Base-by-base conservation (phyloP, 768 basidiomycete genomes). In the Rhizopogon roseolus region DNA sequence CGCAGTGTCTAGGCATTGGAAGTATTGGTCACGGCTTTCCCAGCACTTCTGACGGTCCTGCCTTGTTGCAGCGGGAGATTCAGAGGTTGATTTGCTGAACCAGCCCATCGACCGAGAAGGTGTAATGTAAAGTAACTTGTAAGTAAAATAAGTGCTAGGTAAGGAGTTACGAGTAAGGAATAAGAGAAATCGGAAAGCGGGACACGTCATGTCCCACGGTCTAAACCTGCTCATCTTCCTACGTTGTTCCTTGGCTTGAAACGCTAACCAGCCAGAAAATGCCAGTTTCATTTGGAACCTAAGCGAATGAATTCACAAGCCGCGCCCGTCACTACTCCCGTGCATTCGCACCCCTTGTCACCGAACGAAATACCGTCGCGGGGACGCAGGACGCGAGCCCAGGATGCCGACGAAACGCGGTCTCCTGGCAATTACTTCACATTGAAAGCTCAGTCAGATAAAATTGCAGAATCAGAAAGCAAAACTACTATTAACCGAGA, bases 11-110 rank as follows among this genome's bases (percentile, higher is more conserved):
- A 98, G 76, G 68, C 95, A 98, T 4, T 75, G 71, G 66, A 93
- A 97, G 67, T 96, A 97, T 3, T 75, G 74, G 67, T 98, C 93
- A 52, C 94, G 75, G 17, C 74, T 70, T 32, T 88, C 85, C 94
- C 94, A 98, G 71, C 95, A 98, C 54, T 78, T 78, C 58, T 86
- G 74, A 6, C 95, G 81, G 60, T 90, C 84, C 64, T 86, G 73
- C 39, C 89, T 73, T 3, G 79, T 80, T 1, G 72, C 69, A 3
- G 75, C 66, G 13, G 69, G 60, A 4, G 73, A 68, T 41, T 81
- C 75, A 19, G 66, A 50, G 55, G 71, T 74, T 36, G 58, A 66
- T 29, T 66, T 62, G 44, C 66, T 65, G 57, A 78, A 78, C 71
- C 67, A 71, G 39, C 56, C 58, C 67, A 71, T 69, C n/a, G 43